Conservation (phyloP, 805 yeast species). For the Cyberlindnera japonica region DNA sequence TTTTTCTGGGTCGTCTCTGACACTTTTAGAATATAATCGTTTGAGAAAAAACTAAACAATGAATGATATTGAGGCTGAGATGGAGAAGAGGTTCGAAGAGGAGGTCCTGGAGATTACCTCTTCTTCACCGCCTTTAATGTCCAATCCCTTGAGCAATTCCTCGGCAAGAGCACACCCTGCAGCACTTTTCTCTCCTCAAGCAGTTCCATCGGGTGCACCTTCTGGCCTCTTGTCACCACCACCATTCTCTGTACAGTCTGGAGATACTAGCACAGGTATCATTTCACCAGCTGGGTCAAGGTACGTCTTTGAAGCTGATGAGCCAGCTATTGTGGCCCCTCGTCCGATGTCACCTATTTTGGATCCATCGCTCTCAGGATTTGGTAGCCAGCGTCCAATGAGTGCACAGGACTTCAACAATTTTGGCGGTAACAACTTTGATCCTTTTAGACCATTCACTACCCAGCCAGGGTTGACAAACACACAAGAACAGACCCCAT, state of each 20-base stretch:
- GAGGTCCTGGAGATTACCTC: conserved; percentile 12
- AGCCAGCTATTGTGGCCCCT: conserved; percentile 13
- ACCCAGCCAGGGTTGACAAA: conserved; percentile 12
- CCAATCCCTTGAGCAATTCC: conserved; percentile 4
- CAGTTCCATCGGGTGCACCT: conserved; percentile 11
- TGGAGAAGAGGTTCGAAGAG: conserved; percentile 16
- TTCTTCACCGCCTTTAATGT: conserved; percentile 8
- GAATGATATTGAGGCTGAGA: conserved; percentile 4
- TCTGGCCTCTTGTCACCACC: conserved; percentile 13
- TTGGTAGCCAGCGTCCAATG: conserved; percentile 4
- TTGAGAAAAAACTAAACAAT: neutral
- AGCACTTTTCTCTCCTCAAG: conserved; percentile 33
- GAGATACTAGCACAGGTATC: conserved; percentile 29
- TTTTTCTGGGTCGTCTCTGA: neutral
- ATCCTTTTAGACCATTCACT: conserved; percentile 22
- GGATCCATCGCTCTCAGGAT: conserved; percentile 18
- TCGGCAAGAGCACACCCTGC: conserved; percentile 36
- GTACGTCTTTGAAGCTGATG: conserved; percentile 26
- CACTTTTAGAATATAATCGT: no score
- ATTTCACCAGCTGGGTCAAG: conserved; percentile 39
- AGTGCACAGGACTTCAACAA: neutral
- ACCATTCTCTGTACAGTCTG: conserved; percentile 8
- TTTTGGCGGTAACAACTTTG: conserved; percentile 5
- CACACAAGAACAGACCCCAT: conserved; percentile 2
- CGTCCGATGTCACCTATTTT: conserved; percentile 27